phyloP scores from a whole-genome alignment of 23 red algal species.

The Pyropia haitanensis region DNA sequence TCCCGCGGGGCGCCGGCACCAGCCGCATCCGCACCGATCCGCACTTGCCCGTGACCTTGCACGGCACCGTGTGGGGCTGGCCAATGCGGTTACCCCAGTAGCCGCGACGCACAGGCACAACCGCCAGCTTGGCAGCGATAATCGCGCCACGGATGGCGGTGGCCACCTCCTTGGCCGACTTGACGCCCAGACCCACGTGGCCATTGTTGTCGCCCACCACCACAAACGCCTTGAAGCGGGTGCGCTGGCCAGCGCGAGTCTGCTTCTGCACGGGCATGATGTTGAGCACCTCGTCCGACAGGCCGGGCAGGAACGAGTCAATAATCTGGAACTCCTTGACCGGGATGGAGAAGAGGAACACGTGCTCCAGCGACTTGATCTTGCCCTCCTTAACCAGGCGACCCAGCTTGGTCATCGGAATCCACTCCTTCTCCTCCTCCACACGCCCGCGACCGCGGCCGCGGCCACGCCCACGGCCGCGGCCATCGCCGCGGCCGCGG shows the following conservation, averaged over 20 bases:
- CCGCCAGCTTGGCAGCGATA: constrained; percentile 84
- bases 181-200: constrained; percentile 94
- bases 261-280: constrained; percentile 99
- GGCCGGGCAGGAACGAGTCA: constrained; percentile 66
- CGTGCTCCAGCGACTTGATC: constrained; percentile 90
- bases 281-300: constrained; percentile 97
- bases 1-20: constrained; percentile 92
- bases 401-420: constrained; percentile 95
- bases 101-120: constrained; percentile 96
- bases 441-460: constrained; percentile 57
- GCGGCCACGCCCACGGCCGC: constrained; percentile 56
- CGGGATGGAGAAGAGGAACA: constrained; percentile 96
- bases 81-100: constrained; percentile 95
- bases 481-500: constrained; percentile 54
- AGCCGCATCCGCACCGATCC: constrained; percentile 87
- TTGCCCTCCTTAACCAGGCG: constrained; percentile 96
- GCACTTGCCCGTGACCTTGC: constrained; percentile 97
- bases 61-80: constrained; percentile 95
- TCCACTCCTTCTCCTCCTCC: constrained; percentile 96
- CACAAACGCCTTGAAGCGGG: constrained; percentile 99
- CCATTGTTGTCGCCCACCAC: constrained; percentile 94
- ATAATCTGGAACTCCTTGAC: constrained; percentile 97
- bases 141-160: constrained; percentile 99
- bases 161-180: constrained; percentile 97
- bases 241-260: constrained; percentile 95